Evolutionary conservation across 805 yeast species (phyloP).

Genomic region (Barnettozyma wickerhamii): DNA sequence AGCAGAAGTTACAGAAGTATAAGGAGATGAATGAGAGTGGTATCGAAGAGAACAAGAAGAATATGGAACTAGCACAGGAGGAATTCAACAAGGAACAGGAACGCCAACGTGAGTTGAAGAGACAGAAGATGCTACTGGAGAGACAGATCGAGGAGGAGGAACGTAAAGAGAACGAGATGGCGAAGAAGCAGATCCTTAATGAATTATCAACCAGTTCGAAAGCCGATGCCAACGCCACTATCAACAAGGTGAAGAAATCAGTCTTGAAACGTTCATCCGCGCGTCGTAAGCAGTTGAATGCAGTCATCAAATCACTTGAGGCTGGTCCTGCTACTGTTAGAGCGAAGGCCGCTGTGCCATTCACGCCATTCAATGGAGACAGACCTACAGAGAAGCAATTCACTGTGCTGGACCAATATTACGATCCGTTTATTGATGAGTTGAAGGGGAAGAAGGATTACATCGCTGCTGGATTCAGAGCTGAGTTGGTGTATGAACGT

Average conservation of each 20-base stretch:
- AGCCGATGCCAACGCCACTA: constrained; percentile 41
- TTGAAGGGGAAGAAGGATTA: constrained; percentile 56
- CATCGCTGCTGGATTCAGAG: constrained; percentile 81
- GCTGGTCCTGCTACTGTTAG: constrained; percentile 17
- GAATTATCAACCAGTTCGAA: constrained; percentile 38
- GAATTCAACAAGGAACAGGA: constrained; percentile 59
- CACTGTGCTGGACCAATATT: constrained; percentile 42
- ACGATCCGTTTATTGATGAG: constrained; percentile 60
- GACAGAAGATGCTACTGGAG: constrained; percentile 47
- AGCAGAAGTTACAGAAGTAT: constrained; percentile 58
- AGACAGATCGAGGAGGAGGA: constrained; percentile 62
- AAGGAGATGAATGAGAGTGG: constrained; percentile 71
- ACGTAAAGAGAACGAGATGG: constrained; percentile 45
- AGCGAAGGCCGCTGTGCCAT: constrained; percentile 46
- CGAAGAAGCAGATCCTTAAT: constrained; percentile 53
- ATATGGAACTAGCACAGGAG: constrained; percentile 67
- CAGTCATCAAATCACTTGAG: constrained; percentile 33
- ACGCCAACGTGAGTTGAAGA: constrained; percentile 62
- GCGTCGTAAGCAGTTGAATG: constrained; percentile 48
- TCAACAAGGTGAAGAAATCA: constrained; percentile 47
- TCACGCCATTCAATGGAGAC: constrained; percentile 94
- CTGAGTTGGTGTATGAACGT: constrained; percentile 64
- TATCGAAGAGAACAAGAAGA: constrained; percentile 71
- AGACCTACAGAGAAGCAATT: constrained; percentile 54
- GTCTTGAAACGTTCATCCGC: constrained; percentile 61